These are phyloP conservation scores for Scheffersomyces cryptocercus DNA, from an alignment of 1,139 yeast species.

Conservation along the genomic window DNA sequence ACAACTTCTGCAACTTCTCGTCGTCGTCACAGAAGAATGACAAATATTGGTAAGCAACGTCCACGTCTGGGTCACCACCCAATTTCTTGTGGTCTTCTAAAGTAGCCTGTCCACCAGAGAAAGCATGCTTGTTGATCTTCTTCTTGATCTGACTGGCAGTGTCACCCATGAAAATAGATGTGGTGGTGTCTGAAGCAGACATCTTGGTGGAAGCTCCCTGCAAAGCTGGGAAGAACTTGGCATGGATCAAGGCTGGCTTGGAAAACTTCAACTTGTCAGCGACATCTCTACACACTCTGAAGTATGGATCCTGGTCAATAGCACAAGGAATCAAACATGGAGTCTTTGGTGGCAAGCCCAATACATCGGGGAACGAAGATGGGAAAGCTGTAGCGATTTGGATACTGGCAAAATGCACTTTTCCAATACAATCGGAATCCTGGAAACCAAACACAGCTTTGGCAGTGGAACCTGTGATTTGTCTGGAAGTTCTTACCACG, in stretches of 20 bases:
- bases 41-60: slow-evolving; percentile 91
- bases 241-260: slow-evolving; percentile 90
- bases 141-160: slow-evolving; percentile 88
- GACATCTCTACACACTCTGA: slow-evolving; percentile 96
- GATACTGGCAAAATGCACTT: slow-evolving; percentile 90
- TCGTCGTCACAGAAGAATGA: slow-evolving; percentile 90
- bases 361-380: slow-evolving; percentile 90
- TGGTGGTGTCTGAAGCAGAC: slow-evolving; percentile 85
- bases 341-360: slow-evolving; percentile 81
- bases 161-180: slow-evolving; percentile 93
- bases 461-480: slow-evolving; percentile 94
- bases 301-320: slow-evolving; percentile 98
- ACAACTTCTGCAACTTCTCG: slow-evolving; percentile 63
- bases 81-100: slow-evolving; percentile 84
- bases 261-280: slow-evolving; percentile 88
- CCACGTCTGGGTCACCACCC: slow-evolving; percentile 96
- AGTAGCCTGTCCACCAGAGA: slow-evolving; percentile 90
- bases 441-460: slow-evolving; percentile 97
- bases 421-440: slow-evolving; percentile 94
- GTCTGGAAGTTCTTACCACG: slow-evolving; percentile 91
- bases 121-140: slow-evolving; percentile 95
- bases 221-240: slow-evolving; percentile 96
- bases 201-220: slow-evolving; percentile 97
- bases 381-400: slow-evolving; percentile 97
- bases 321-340: slow-evolving; percentile 99